phyloP scores from a whole-genome alignment of 305 asterid species.

The Salvia sclarea region DNA sequence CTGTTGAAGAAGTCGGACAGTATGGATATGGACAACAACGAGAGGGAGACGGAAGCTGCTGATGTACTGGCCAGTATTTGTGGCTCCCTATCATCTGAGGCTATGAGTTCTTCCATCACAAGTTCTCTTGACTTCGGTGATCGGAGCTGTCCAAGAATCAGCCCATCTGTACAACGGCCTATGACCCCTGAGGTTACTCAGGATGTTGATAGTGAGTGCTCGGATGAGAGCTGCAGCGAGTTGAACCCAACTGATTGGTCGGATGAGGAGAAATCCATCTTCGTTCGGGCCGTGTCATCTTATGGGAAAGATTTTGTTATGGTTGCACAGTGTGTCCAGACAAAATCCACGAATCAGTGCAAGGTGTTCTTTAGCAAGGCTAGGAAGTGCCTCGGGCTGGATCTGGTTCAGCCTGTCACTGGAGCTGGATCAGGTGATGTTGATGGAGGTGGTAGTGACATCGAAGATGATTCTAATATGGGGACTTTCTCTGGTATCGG shows the following conservation, averaged over 20 bases:
- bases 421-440: constrained; percentile 41
- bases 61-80: constrained; percentile 94
- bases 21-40: constrained; percentile 50
- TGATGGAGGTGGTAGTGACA: constrained; percentile 61
- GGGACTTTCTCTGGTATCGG: constrained; percentile 46
- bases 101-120: constrained; percentile 86
- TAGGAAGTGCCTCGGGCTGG: constrained; percentile 75
- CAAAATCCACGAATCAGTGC: constrained; percentile 80
- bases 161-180: constrained; percentile 44
- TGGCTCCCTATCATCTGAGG: constrained; percentile 91
- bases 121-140: constrained; percentile 79
- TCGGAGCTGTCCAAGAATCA: constrained; percentile 48
- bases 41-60: constrained; percentile 69
- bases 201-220: constrained; percentile 68
- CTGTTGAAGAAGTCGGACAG: constrained; percentile 49
- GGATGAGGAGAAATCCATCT: constrained; percentile 80
- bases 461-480: constrained; percentile 61
- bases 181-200: constrained; percentile 63
- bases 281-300: constrained; percentile 67
- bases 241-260: constrained; percentile 76
- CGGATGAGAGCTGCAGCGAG: constrained; percentile 88
- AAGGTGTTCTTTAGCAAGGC: constrained; percentile 86
- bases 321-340: constrained; percentile 67
- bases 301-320: constrained; percentile 72
- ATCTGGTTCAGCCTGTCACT: constrained; percentile 45